These are phyloP conservation scores for Hypomyces perniciosus DNA, from an alignment of 2,329 filamentous ascomycete genomes.

Conservation along the genomic window DNA sequence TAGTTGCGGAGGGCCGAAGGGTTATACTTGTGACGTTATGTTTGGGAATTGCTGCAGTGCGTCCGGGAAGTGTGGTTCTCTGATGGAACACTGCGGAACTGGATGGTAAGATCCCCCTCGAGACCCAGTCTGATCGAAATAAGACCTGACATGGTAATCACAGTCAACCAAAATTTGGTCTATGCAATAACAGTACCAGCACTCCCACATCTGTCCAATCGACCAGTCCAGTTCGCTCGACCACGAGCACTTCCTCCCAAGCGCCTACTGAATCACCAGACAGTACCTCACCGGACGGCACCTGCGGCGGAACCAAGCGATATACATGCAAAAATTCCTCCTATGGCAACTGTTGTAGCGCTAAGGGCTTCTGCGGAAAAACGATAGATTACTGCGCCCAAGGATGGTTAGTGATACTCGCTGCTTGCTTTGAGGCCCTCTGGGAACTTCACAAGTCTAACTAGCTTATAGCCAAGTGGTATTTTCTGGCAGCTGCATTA, in stretches of 20 bases:
- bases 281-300: neutral
- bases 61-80: constrained; percentile 22
- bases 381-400: neutral
- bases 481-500: neutral
- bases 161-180: neutral
- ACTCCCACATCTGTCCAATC: neutral
- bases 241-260: neutral
- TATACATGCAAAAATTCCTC: neutral
- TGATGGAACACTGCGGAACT: neutral
- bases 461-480: neutral
- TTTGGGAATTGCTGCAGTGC: too few relatives aligned
- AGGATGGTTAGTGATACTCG: neutral
- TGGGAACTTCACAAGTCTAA: neutral
- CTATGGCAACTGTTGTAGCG: neutral
- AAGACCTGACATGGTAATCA: neutral
- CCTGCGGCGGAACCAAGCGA: neutral
- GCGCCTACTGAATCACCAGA: neutral
- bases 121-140: neutral
- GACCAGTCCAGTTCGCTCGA: neutral
- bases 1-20: too few relatives aligned
- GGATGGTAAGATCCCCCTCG: neutral
- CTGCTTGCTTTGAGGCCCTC: neutral
- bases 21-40: too few relatives aligned
- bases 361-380: neutral
- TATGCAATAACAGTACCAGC: neutral